phyloP scores from a whole-genome alignment of 495 filamentous ascomycete genomes.

The Daldinia loculata region DNA sequence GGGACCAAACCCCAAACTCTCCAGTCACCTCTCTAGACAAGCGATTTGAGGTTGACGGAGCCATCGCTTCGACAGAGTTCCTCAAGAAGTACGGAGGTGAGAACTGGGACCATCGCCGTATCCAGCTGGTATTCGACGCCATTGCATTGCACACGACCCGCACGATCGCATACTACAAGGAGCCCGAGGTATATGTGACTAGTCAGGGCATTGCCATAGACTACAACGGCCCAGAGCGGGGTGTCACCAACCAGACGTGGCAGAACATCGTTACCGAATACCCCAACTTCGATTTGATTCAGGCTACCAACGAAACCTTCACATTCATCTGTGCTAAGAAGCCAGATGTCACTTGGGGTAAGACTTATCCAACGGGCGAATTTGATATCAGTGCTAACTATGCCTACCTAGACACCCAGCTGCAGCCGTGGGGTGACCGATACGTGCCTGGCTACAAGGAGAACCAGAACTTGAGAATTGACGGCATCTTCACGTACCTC shows the following conservation, averaged over 20 bases:
- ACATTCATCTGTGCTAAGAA: conserved; percentile 49
- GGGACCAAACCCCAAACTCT: conserved; percentile 48
- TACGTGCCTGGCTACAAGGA: conserved; percentile 32
- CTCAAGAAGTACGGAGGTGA: conserved; percentile 38
- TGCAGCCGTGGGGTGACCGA: conserved; percentile 39
- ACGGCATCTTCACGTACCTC: conserved; percentile 34
- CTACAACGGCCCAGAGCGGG: conserved; percentile 50
- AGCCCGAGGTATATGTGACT: conserved; percentile 49
- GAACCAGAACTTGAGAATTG: conserved; percentile 31
- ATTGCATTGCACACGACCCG: conserved; percentile 54
- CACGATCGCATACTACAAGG: conserved; percentile 51
- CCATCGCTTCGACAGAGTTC: conserved; percentile 51
- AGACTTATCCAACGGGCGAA: conserved; percentile 15
- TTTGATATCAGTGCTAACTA: conserved; percentile 24
- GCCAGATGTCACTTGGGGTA: conserved; percentile 52
- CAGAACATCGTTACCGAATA: conserved; percentile 43
- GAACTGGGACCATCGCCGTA: conserved; percentile 50
- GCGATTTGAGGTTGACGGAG: conserved; percentile 57
- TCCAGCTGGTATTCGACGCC: conserved; percentile 56
- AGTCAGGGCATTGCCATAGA: conserved; percentile 51
- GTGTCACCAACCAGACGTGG: conserved; percentile 48
- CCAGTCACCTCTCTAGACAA: conserved; percentile 45
- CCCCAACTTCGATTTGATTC: conserved; percentile 46
- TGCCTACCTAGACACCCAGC: conserved; percentile 24
- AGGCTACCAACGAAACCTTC: conserved; percentile 47